These are phyloP conservation scores for Epithemia pelagica DNA, from an alignment of 108 stramenopile genomes.

Conservation along the genomic window DNA sequence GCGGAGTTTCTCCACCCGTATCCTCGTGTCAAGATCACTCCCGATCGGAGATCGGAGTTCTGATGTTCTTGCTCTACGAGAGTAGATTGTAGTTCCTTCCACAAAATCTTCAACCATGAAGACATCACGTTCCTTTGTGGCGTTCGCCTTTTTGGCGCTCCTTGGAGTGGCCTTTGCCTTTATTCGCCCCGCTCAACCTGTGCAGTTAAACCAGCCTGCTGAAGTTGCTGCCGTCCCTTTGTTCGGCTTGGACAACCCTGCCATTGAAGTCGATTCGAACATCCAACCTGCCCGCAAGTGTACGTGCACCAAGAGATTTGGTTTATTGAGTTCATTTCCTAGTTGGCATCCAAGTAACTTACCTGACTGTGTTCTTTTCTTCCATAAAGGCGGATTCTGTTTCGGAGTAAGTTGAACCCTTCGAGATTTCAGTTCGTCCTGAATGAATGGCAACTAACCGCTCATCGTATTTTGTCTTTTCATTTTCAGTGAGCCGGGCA, in stretches of 20 bases:
- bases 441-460: no score
- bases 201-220: slow-evolving; percentile 13
- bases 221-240: not conserved
- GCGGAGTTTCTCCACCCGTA: no score
- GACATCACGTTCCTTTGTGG: slow-evolving; percentile 1
- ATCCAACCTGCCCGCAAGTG: slow-evolving; percentile 55
- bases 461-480: not conserved
- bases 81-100: no score
- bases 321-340: not conserved
- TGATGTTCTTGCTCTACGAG: no score
- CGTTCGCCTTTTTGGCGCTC: slow-evolving; percentile 9
- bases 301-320: not conserved
- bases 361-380: no score
- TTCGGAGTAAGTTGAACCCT: slow-evolving; percentile 42
- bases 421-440: not conserved
- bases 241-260: slow-evolving; percentile 35
- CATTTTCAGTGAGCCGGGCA: slow-evolving; percentile 52
- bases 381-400: slow-evolving; percentile 34
- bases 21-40: no score
- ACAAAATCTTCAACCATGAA: slow-evolving; percentile 5
- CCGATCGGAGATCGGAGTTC: no score
- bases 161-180: slow-evolving; percentile 25
- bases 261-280: slow-evolving; percentile 29
- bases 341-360: no score
- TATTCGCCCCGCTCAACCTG: slow-evolving; percentile 21